A percentile compares a stretch with the other conserved stretches of the same genome.
Evolutionary conservation across 2,329 filamentous ascomycete species (phyloP).

Genomic region (Fusarium avenaceum): DNA sequence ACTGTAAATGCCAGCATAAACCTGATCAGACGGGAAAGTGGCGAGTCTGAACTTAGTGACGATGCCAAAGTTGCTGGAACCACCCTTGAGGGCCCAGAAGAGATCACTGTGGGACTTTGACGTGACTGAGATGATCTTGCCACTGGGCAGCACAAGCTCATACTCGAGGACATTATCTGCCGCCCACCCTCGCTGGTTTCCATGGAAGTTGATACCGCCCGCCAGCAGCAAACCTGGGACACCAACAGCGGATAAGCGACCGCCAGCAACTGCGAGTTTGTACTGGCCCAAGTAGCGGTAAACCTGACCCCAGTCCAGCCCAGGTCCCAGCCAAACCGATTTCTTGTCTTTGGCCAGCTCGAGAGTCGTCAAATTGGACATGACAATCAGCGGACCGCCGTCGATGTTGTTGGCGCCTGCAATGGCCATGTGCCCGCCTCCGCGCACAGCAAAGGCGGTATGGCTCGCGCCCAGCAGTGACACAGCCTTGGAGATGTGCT

Average conservation of each 20-base stretch:
- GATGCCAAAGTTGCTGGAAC: constrained; percentile 54
- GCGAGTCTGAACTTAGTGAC: constrained; percentile 52
- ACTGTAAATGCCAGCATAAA: constrained; percentile 34
- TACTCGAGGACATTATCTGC: constrained; percentile 53
- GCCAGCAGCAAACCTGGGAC: constrained; percentile 34
- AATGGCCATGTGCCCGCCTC: constrained; percentile 44
- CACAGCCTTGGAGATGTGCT: constrained; percentile 13
- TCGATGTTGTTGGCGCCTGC: constrained; percentile 41
- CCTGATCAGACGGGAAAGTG: constrained; percentile 38
- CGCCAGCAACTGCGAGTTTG: constrained; percentile 31
- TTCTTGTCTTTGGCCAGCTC: constrained; percentile 17
- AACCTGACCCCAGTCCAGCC: constrained; percentile 38
- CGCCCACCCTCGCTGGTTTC: constrained; percentile 48
- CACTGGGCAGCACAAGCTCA: constrained; percentile 59
- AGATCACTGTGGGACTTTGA: constrained; percentile 52
- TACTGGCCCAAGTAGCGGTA: constrained; percentile 24
- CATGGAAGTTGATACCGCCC: constrained; percentile 41
- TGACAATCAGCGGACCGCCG: constrained; percentile 25
- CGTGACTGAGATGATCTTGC: constrained; percentile 57
- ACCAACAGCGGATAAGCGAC: constrained; percentile 37
- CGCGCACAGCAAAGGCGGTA: constrained; percentile 35
- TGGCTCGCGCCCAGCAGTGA: not conserved
- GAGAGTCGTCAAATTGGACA: constrained; percentile 34
- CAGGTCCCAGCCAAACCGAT: constrained; percentile 36
- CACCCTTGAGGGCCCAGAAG: constrained; percentile 55